phyloP scores from a whole-genome alignment of 2,329 filamentous ascomycete species.

The Nigrospora osmanthi region DNA sequence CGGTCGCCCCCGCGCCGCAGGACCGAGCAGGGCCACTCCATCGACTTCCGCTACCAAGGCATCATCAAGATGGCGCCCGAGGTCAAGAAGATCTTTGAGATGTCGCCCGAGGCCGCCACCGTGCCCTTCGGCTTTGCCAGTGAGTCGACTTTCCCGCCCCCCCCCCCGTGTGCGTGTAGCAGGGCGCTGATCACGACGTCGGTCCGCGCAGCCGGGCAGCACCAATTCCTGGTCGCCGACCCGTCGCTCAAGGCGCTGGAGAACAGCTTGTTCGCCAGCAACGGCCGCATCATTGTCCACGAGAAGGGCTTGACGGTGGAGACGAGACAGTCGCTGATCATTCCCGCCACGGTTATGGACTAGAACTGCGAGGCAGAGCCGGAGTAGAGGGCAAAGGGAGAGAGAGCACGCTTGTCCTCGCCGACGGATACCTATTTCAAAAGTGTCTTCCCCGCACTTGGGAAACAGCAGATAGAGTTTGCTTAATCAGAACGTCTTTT shows the following conservation, averaged over 20 bases:
- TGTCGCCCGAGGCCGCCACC: conserved; percentile 4
- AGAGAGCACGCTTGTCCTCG: no score
- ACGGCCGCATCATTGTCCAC: conserved; percentile 3
- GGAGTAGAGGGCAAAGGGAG: no score
- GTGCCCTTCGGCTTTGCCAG: conserved; percentile 4
- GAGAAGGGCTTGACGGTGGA: conserved; percentile 4
- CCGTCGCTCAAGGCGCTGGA: conserved; percentile 5
- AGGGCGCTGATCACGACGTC: no score
- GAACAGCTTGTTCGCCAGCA: conserved; percentile 4
- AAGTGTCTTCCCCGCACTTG: no score
- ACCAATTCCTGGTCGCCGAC: conserved; percentile 3
- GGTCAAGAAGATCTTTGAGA: conserved; percentile 3
- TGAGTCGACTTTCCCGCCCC: neutral
- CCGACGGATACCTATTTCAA: no score
- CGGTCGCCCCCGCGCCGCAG: neutral
- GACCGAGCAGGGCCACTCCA: conserved; percentile 5
- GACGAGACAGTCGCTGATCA: conserved; percentile 4
- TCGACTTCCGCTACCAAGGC: conserved; percentile 4
- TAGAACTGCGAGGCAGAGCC: neutral
- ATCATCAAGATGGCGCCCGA: conserved; percentile 4
- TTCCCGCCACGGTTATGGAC: neutral
- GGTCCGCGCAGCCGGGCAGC: conserved; percentile 1
- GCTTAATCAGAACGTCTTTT: no score
- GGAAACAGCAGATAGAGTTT: no score
- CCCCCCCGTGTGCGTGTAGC: neutral